A percentile compares a stretch with the other conserved stretches of the same genome.
phyloP scores from a whole-genome alignment of 2,329 filamentous ascomycete species.

The Xylaria sp. region DNA sequence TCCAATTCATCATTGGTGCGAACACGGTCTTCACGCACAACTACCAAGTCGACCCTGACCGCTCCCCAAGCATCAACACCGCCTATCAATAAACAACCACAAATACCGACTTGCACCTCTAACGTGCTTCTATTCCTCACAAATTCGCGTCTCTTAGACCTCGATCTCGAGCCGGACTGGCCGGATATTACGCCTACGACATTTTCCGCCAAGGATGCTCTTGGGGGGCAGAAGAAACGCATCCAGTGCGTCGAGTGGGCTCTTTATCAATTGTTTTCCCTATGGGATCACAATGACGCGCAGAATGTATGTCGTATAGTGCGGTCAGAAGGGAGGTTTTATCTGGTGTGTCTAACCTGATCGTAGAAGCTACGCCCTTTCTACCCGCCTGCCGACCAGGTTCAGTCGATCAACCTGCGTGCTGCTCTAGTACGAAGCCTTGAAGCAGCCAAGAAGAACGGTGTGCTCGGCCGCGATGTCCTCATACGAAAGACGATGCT shows the following conservation, averaged over 20 bases:
- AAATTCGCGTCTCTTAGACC: conserved; percentile 83
- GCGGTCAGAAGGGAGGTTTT: neutral
- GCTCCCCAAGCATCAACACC: conserved; percentile 44
- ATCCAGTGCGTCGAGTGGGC: conserved; percentile 89
- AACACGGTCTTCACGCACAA: conserved; percentile 47
- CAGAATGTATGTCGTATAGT: conserved; percentile 67
- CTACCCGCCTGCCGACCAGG: conserved; percentile 89
- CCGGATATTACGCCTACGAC: conserved; percentile 77
- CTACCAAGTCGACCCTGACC: conserved; percentile 48
- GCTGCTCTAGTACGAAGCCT: conserved; percentile 83
- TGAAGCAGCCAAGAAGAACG: conserved; percentile 88
- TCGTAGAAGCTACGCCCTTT: conserved; percentile 85
- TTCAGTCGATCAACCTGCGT: conserved; percentile 91
- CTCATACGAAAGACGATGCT: conserved; percentile 93
- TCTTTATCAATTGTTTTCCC: conserved; percentile 84
- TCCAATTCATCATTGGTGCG: conserved; percentile 49
- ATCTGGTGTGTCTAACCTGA: conserved; percentile 27
- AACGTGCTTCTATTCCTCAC: conserved; percentile 78
- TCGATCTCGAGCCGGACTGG: conserved; percentile 83
- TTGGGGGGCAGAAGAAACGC: conserved; percentile 82
- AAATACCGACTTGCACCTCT: conserved; percentile 56
- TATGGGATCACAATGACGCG: conserved; percentile 84
- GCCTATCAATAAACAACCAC: conserved; percentile 30
- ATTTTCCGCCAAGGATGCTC: conserved; percentile 73
- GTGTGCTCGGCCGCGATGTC: conserved; percentile 80